A percentile compares a stretch with the other conserved stretches of the same genome.
Conservation (phyloP, 208 protist species). For the Jaenimonas drosophilae region DNA sequence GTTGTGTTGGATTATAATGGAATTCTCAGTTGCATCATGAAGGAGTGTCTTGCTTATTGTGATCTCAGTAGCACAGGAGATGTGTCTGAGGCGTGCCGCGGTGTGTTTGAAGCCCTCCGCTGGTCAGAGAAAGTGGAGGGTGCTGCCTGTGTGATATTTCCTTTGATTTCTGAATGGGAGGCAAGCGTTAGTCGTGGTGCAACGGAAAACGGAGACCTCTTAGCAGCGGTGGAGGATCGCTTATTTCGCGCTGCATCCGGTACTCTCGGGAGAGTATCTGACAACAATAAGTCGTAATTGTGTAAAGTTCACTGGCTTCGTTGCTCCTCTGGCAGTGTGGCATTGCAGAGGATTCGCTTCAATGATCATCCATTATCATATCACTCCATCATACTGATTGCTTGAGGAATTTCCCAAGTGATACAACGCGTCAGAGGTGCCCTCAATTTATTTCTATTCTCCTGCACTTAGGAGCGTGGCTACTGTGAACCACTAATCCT, state of each 20-base stretch:
- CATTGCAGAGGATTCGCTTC: no score
- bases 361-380: no score
- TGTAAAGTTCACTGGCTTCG: no score
- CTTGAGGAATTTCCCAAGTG: no score
- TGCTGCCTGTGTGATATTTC: conserved; percentile 65
- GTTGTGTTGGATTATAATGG: conserved; percentile 73
- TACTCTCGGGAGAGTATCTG: conserved; percentile 17
- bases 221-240: conserved; percentile 81
- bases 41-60: conserved; percentile 42
- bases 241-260: conserved; percentile 88
- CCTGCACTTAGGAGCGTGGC: no score
- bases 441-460: no score
- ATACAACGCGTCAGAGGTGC: no score
- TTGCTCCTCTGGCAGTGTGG: no score
- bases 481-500: no score
- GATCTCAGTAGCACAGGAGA: conserved; percentile 48
- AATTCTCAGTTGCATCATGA: conserved; percentile 19
- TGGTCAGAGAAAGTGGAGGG: conserved; percentile 65
- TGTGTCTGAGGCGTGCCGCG: conserved; percentile 53
- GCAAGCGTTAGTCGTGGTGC: neutral
- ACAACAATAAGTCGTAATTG: neutral
- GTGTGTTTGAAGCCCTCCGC: conserved; percentile 78
- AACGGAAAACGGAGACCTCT: conserved; percentile 29
- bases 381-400: no score
- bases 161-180: conserved; percentile 76